These are phyloP conservation scores for Citrus sp. DNA, from an alignment of 345 rosid genomes.

Conservation along the genomic window DNA sequence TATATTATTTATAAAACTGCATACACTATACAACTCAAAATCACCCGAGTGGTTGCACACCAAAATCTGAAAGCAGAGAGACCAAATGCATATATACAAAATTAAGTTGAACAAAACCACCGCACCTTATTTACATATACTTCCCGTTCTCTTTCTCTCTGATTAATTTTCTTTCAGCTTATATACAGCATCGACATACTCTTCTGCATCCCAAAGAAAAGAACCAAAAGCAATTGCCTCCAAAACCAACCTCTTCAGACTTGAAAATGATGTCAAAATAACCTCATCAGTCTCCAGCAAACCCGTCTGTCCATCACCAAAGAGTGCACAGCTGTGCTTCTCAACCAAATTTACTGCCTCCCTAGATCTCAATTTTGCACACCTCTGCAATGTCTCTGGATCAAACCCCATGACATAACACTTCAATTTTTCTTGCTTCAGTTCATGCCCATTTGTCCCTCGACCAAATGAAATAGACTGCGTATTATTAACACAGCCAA, in stretches of 20 bases:
- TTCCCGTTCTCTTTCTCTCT: not conserved
- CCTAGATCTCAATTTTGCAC: constrained; percentile 63
- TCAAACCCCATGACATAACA: constrained; percentile 69
- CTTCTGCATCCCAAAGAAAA: constrained; percentile 94
- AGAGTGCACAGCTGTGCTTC: constrained; percentile 74
- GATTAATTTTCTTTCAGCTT: constrained; percentile 52
- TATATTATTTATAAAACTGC: constrained; percentile 16
- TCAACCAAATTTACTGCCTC: constrained; percentile 67
- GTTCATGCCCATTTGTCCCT: constrained; percentile 24
- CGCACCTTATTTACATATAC: not conserved
- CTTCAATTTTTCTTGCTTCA: constrained; percentile 38
- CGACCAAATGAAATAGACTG: constrained; percentile 19
- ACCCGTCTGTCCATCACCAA: constrained; percentile 46
- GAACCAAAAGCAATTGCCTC: constrained; percentile 95
- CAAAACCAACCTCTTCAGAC: constrained; percentile 77
- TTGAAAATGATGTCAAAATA: constrained; percentile 72
- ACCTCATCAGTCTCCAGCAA: constrained; percentile 35
- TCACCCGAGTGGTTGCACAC: not conserved
- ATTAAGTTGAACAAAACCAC: not conserved
- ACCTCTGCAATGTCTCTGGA: constrained; percentile 57
- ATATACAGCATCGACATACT: constrained; percentile 53
- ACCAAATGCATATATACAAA: constrained; percentile 20
- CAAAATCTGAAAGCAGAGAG: not conserved
- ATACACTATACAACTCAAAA: constrained; percentile 12
- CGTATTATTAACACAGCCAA: constrained; percentile 26